Percentiles rank a stretch among this genome's conserved stretches.
These are phyloP conservation scores for Piloderma croceum DNA, from an alignment of 768 basidiomycete species.

Conservation along the genomic window DNA sequence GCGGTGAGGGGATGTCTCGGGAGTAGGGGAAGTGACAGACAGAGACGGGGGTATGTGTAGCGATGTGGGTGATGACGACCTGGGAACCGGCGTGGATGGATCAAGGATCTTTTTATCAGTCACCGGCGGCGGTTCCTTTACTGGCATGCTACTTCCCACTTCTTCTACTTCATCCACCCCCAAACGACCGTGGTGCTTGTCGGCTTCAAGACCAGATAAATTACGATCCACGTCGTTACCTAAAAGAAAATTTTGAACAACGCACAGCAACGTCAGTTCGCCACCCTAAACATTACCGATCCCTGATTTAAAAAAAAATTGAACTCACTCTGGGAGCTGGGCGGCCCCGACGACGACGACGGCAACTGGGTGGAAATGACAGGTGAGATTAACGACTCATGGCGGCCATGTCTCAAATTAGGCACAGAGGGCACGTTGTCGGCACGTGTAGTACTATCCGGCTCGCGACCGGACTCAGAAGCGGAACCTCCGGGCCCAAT, in stretches of 20 bases:
- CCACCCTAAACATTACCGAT: no score
- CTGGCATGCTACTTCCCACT: not conserved
- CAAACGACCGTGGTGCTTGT: conserved; percentile 9
- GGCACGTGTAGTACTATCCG: conserved; percentile 15
- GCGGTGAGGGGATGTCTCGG: not conserved
- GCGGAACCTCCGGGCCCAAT: no score
- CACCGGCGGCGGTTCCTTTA: not conserved
- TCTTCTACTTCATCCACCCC: conserved; percentile 1
- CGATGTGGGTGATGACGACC: not conserved
- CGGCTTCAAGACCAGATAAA: conserved; percentile 16
- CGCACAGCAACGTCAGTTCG: no score
- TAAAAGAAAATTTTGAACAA: no score
- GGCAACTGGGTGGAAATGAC: conserved; percentile 19
- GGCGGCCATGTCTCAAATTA: not conserved
- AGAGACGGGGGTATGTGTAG: not conserved
- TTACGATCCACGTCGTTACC: no score
- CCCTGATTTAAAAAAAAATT: no score
- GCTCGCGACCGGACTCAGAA: not conserved
- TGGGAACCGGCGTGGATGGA: not conserved
- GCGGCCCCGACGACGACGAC: conserved; percentile 24
- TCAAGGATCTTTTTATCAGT: no score
- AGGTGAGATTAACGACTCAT: not conserved
- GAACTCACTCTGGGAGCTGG: no score
- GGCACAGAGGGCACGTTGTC: conserved; percentile 8
- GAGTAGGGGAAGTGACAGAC: not conserved